Base-by-base conservation (phyloP, 352 stramenopile genomes). In the Aphanomyces cochlioides region DNA sequence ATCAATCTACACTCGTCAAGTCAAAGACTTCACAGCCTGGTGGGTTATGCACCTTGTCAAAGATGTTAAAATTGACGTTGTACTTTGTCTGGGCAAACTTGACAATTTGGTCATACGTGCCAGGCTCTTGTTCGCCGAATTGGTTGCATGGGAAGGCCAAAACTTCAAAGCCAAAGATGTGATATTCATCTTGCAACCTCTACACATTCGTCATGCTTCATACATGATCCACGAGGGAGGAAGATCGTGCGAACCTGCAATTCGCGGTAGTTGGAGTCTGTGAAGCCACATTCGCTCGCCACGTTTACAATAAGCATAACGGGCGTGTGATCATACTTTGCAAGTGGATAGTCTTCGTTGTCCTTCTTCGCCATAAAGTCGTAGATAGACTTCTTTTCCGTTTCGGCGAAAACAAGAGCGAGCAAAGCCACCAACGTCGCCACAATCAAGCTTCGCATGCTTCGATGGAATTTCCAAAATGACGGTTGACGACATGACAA, bases 111-210 rank as follows among this genome's bases (percentile, higher is more conserved):
- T 77, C 71, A 7, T 87, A 59, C 0, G 74, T 81, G 38, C 85
- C 78, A 5, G 89, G 84, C 76, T 98, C 93, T 76, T 98, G 92
- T 8, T 78, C 66, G 17, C 92, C 93, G 77, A 98, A 98, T 75
- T 98, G 95, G 79, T 98, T 98, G 85, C 95, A 98, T 6, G 95
- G 95, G 79, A 98, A 98, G 19, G 81, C 92, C 41, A 98, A 75
- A 72, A 98, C 92, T 74, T 86, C 85, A 47, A 98, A 81, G 0
- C 87, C 87, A 48, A 79, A 61, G 36, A 77, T 59, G 54, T 89
- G 78, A 70, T 94, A 90, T 72, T 89, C 90, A 7, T 89, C 81
- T 48, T 92, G 91, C 48, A 92, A 66, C 58, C 74, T 70, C 85
- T 93, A 67, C 28, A 28, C 28, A 28, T 28, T 2, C 28, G 3